Percentiles rank a stretch among this genome's conserved stretches.
phyloP scores from a whole-genome alignment of 305 asterid genomes.

The Withania somnifera region DNA sequence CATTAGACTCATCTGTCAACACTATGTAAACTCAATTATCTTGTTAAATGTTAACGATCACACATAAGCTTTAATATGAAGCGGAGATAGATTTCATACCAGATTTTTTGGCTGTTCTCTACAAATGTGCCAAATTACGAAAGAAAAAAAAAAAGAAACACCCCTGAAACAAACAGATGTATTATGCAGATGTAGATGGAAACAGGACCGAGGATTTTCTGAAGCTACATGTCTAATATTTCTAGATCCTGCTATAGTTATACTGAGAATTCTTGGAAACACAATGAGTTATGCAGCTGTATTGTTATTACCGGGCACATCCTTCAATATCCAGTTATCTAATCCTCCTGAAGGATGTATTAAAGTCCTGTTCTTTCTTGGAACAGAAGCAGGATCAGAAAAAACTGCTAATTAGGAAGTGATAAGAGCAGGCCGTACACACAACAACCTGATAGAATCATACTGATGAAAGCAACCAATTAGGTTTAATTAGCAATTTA shows the following conservation, averaged over 20 bases:
- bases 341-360: not conserved
- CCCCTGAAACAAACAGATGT: not conserved
- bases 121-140: not conserved
- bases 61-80: not conserved
- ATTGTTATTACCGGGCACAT: not conserved
- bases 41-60: not conserved
- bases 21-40: not conserved
- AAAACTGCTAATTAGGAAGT: not conserved
- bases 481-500: not conserved
- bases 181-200: not conserved
- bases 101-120: not conserved
- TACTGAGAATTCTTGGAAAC: not conserved
- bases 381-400: not conserved
- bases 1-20: not conserved
- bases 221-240: not conserved
- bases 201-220: not conserved
- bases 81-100: not conserved
- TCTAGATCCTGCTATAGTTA: not conserved
- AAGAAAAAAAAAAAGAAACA: not conserved
- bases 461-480: not conserved
- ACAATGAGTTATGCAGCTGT: not conserved
- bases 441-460: not conserved
- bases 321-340: not conserved
- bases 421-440: not conserved
- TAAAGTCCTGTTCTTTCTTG: not conserved